These are phyloP conservation scores for Lipomyces spencermartinsiae DNA, from an alignment of 805 yeast species.

Conservation along the genomic window DNA sequence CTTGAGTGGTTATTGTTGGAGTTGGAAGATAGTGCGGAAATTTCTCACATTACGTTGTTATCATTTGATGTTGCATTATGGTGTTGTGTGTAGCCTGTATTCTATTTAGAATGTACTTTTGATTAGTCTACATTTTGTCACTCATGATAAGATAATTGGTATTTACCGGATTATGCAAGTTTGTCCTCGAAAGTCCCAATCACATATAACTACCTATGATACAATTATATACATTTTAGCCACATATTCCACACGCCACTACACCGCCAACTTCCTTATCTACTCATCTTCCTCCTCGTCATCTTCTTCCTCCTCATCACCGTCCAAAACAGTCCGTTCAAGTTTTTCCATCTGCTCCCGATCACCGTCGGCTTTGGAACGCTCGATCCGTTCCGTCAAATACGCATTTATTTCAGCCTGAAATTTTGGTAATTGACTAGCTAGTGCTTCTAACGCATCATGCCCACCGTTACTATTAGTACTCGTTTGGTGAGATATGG, in stretches of 20 bases:
- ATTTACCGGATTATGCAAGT: neutral
- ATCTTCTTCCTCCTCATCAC: constrained; percentile 35
- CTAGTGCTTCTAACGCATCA: constrained; percentile 13
- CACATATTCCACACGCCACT: neutral
- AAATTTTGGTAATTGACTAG: constrained; percentile 16
- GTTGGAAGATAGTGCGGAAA: neutral
- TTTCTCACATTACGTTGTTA: neutral
- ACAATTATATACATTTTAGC: neutral
- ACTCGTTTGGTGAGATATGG: neutral
- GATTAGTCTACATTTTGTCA: neutral
- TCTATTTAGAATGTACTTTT: neutral
- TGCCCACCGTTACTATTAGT: neutral
- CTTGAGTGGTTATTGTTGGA: constrained; percentile 1
- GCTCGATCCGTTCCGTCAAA: constrained; percentile 33
- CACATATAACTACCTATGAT: neutral
- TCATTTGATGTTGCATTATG: neutral
- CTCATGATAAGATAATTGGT: neutral
- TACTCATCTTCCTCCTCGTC: constrained; percentile 21
- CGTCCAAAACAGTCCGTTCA: constrained; percentile 34
- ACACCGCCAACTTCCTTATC: neutral
- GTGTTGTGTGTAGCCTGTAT: constrained; percentile 3
- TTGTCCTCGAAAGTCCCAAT: neutral
- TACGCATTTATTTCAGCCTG: constrained; percentile 34
- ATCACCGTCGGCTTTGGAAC: neutral
- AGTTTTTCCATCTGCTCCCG: constrained; percentile 21